Percentiles rank a stretch among this genome's conserved stretches.
phyloP scores from a whole-genome alignment of 495 filamentous ascomycete species.

The Letharia lupina region DNA sequence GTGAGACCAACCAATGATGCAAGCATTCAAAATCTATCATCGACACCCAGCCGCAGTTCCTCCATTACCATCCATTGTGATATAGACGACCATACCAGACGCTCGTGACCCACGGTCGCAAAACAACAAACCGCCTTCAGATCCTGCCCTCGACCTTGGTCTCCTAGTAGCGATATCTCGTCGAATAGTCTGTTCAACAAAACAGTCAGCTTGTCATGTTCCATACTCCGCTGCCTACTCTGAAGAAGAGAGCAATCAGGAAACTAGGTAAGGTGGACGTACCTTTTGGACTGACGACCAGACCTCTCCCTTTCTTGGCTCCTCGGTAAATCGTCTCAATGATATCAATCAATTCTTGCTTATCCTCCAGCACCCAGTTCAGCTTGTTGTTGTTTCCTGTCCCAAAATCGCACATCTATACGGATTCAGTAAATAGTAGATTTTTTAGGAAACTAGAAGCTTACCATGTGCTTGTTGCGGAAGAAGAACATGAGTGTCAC shows the following conservation, averaged over 20 bases:
- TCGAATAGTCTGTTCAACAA: slow-evolving; percentile 53
- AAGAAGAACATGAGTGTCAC: slow-evolving; percentile 88
- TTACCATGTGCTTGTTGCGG: slow-evolving; percentile 86
- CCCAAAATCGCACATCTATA: slow-evolving; percentile 64
- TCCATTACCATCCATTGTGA: not conserved
- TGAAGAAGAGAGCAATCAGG: not conserved
- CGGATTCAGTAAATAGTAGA: not conserved
- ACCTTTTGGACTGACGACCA: slow-evolving; percentile 90
- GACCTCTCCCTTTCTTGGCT: slow-evolving; percentile 90
- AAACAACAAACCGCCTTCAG: not conserved
- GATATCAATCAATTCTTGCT: slow-evolving; percentile 98
- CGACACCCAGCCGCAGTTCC: not conserved
- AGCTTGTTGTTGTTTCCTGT: slow-evolving; percentile 98
- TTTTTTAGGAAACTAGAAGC: not conserved
- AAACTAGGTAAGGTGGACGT: not conserved
- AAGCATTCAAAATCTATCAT: not conserved
- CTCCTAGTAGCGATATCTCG: slow-evolving; percentile 64
- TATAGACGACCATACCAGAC: not conserved
- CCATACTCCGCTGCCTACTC: not conserved
- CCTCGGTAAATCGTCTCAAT: slow-evolving; percentile 96
- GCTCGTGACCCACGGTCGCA: not conserved
- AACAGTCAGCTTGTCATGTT: not conserved
- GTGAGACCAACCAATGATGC: slow-evolving; percentile 19
- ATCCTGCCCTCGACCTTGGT: not conserved
- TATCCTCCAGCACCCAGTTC: slow-evolving; percentile 96